These are phyloP conservation scores for Vitis hybrid DNA, from an alignment of 177 flowering plant genomes.

Conservation along the genomic window DNA sequence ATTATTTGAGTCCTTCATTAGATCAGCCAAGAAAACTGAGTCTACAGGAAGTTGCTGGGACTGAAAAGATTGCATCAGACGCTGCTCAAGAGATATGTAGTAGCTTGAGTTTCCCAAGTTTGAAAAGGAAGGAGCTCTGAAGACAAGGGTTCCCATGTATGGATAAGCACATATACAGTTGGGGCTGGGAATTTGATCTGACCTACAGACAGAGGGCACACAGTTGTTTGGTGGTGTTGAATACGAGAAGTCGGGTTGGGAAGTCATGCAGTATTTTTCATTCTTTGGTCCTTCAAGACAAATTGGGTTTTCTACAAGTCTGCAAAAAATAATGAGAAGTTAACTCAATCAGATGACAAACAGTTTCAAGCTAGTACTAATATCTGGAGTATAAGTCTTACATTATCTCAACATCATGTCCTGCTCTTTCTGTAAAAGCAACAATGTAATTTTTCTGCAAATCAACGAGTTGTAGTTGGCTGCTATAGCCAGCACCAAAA, in stretches of 20 bases:
- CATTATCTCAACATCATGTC: conserved; percentile 13
- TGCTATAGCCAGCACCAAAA: conserved; percentile 35
- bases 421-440: conserved; percentile 5
- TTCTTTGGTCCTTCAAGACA: conserved; percentile 24
- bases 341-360: background rate
- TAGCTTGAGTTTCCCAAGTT: conserved; percentile 22
- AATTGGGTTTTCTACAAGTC: conserved; percentile 48
- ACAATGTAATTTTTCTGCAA: conserved; percentile 40
- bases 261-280: conserved; percentile 28
- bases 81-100: conserved; percentile 23
- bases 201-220: conserved; percentile 17
- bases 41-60: conserved; percentile 40
- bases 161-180: conserved; percentile 60
- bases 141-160: conserved; percentile 43
- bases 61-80: conserved; percentile 26
- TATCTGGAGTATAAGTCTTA: conserved; percentile 4
- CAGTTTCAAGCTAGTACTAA: background rate
- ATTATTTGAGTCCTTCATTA: conserved; percentile 16
- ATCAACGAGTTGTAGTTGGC: conserved; percentile 45
- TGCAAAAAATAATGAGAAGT: conserved; percentile 18
- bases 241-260: conserved; percentile 20
- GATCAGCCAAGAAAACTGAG: conserved; percentile 48
- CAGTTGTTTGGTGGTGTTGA: conserved; percentile 35
- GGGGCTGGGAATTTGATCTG: conserved; percentile 39
- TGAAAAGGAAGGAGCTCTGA: conserved; percentile 52